These are phyloP conservation scores for Hypoxylon rubiginosum DNA, from an alignment of 2,329 filamentous ascomycete genomes.

Conservation along the genomic window DNA sequence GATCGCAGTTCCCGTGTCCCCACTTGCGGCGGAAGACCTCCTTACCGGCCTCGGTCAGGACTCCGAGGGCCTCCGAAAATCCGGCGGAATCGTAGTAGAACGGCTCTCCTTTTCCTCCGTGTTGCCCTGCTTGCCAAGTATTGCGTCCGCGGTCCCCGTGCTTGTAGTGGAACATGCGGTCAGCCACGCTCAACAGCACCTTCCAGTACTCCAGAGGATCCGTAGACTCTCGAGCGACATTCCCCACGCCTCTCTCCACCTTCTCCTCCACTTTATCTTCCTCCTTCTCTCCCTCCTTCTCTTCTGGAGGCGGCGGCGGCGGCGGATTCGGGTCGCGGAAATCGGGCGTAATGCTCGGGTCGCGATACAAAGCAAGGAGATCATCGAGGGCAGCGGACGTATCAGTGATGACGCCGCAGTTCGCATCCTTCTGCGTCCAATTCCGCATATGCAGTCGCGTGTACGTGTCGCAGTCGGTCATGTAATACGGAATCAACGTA, in stretches of 20 bases:
- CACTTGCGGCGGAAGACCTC: conserved; percentile 58
- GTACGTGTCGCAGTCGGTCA: conserved; percentile 70
- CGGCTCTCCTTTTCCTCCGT: conserved; percentile 58
- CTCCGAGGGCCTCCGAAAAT: conserved; percentile 52
- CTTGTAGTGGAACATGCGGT: conserved; percentile 60
- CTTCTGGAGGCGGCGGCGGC: conserved; percentile 44
- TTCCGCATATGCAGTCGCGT: conserved; percentile 61
- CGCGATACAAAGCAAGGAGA: conserved; percentile 61
- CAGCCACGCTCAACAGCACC: conserved; percentile 45
- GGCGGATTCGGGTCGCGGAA: conserved; percentile 57
- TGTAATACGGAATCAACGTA: conserved; percentile 69
- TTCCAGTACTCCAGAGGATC: conserved; percentile 51
- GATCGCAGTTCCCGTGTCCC: conserved; percentile 61
- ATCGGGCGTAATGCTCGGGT: conserved; percentile 53
- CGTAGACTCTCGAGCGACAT: conserved; percentile 15
- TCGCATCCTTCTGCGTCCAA: conserved; percentile 57
- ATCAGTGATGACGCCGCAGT: conserved; percentile 60
- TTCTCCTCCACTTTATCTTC: conserved; percentile 29
- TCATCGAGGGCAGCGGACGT: conserved; percentile 62
- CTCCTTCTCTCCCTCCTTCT: conserved; percentile 23
- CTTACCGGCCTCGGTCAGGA: conserved; percentile 54
- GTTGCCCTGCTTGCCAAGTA: conserved; percentile 59
- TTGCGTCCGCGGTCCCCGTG: conserved; percentile 56
- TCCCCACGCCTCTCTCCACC: conserved; percentile 25
- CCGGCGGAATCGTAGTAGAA: conserved; percentile 58